phyloP scores from a whole-genome alignment of 139 green algal species.

The Penium margaritaceum region DNA sequence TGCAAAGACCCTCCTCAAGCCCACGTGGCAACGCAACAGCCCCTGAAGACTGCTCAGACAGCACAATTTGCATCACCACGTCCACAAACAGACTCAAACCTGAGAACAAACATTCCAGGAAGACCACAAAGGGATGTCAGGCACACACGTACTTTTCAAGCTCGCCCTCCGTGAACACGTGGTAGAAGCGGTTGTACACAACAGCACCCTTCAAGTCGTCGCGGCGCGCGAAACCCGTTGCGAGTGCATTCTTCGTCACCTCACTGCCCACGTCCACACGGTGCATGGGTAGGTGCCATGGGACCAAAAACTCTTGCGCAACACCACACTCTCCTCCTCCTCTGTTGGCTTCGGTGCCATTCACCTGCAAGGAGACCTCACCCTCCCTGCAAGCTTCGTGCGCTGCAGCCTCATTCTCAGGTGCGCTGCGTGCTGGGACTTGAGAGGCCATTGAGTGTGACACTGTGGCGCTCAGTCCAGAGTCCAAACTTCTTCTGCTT shows the following conservation, averaged over 20 bases:
- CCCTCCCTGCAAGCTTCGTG: not conserved
- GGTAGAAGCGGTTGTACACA: slow-evolving; percentile 91
- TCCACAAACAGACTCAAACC: not conserved
- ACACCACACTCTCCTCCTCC: not conserved
- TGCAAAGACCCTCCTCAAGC: too few species aligned
- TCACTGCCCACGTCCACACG: slow-evolving; percentile 53
- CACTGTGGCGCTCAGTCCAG: not conserved
- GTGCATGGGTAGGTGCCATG: slow-evolving; percentile 91
- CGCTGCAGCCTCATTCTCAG: not conserved
- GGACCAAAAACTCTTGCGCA: slow-evolving; percentile 82
- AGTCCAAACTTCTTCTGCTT: not conserved
- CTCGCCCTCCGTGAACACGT: slow-evolving; percentile 65
- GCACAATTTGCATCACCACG: too few species aligned
- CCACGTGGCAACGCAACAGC: too few species aligned
- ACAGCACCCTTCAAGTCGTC: slow-evolving; percentile 69
- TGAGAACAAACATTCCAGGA: too few species aligned
- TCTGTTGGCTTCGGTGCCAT: not conserved
- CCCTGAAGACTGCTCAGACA: too few species aligned
- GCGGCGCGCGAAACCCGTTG: slow-evolving; percentile 1
- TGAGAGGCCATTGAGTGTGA: not conserved
- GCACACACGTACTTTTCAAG: slow-evolving; percentile 38
- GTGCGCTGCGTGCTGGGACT: not conserved
- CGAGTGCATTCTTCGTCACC: slow-evolving; percentile 18
- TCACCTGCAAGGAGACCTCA: not conserved
- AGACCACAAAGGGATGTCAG: not conserved